phyloP scores from a whole-genome alignment of 2,329 filamentous ascomycete species.

The Monosporascus ibericus region DNA sequence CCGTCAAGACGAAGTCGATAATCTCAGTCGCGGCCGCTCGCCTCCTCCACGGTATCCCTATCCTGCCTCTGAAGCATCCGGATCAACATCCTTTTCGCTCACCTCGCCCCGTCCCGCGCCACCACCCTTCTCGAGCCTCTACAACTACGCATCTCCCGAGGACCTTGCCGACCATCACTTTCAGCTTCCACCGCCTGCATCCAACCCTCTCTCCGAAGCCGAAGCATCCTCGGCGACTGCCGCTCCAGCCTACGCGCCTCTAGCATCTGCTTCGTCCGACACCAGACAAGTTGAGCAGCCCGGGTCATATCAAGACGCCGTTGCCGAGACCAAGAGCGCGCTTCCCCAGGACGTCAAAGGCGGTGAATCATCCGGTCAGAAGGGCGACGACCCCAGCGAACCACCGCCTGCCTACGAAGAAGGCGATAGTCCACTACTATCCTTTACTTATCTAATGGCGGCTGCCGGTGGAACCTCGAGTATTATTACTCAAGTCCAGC shows the following conservation, averaged over 20 bases:
- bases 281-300: conserved; percentile 26
- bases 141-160: conserved; percentile 30
- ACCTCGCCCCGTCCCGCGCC: conserved; percentile 35
- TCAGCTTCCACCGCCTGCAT: conserved; percentile 17
- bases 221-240: conserved; percentile 33
- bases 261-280: conserved; percentile 32
- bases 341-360: conserved; percentile 78
- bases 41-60: conserved; percentile 59
- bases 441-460: conserved; percentile 97
- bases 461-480: conserved; percentile 93
- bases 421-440: conserved; percentile 83
- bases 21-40: conserved; percentile 34
- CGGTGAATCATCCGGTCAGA: conserved; percentile 56
- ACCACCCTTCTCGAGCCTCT: conserved; percentile 57
- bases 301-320: conserved; percentile 41
- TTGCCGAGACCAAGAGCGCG: conserved; percentile 75
- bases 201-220: conserved; percentile 21
- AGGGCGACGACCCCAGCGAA: conserved; percentile 72
- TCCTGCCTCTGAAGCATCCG: conserved; percentile 48
- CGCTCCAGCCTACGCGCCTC: conserved; percentile 51
- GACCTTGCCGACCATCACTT: conserved; percentile 24
- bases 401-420: conserved; percentile 95
- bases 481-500: conserved; percentile 98
- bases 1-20: conserved; percentile 25
- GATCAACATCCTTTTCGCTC: conserved; percentile 32